phyloP scores from a whole-genome alignment of 2,329 filamentous ascomycete genomes.

The Pestalotiopsis sp. region DNA sequence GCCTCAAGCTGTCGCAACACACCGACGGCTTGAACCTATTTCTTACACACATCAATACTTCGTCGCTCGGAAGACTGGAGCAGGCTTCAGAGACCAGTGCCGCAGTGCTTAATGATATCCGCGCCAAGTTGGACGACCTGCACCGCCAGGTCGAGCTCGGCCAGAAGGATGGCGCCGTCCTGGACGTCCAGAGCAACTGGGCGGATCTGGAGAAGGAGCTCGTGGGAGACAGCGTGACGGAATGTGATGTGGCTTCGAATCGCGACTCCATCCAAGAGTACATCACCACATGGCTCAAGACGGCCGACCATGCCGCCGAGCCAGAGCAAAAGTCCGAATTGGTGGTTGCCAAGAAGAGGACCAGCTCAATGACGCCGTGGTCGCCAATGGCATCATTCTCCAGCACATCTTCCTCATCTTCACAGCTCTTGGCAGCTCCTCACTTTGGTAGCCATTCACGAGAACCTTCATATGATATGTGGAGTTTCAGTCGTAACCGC shows the following conservation, averaged over 20 bases:
- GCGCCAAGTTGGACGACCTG: constrained; percentile 3
- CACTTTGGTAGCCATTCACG: not conserved
- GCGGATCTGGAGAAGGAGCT: constrained; percentile 4
- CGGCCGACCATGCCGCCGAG: not conserved
- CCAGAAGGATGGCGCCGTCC: constrained; percentile 1
- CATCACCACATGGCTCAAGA: constrained; percentile 3
- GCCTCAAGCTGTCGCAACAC: constrained; percentile 4
- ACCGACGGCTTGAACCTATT: constrained; percentile 7
- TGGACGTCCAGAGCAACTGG: constrained; percentile 4
- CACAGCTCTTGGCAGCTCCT: not conserved
- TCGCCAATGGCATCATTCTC: not conserved
- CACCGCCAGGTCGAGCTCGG: constrained; percentile 4
- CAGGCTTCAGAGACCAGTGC: constrained; percentile 9
- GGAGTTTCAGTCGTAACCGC: not conserved
- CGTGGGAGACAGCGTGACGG: constrained; percentile 3
- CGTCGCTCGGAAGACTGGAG: constrained; percentile 8
- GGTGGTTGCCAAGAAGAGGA: not conserved
- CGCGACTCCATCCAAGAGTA: constrained; percentile 6
- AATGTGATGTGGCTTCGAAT: constrained; percentile 5
- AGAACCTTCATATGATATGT: not conserved
- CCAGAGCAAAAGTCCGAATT: not conserved
- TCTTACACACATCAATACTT: constrained; percentile 7
- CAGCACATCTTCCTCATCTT: not conserved
- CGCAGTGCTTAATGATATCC: constrained; percentile 5
- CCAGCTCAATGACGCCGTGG: constrained; percentile 9